Conservation (phyloP, 1,284 basidiomycete species). For the Ustilago bromivora region DNA sequence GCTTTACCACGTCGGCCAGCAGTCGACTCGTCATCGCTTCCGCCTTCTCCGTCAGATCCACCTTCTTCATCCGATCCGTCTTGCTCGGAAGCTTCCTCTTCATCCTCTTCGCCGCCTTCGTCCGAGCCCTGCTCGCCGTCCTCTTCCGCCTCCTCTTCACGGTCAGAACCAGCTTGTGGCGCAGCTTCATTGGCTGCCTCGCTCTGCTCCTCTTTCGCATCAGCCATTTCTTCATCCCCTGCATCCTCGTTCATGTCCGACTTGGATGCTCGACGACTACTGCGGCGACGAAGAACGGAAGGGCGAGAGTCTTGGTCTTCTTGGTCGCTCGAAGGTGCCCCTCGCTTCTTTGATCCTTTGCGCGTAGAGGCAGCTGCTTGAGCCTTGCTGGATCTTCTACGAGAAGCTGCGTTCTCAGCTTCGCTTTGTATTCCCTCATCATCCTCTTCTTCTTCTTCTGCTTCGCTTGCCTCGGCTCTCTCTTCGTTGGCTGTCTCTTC, state of each 20-base stretch:
- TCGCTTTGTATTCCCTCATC: slow-evolving; percentile 40
- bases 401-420: slow-evolving; percentile 22
- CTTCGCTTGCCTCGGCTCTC: slow-evolving; percentile 26
- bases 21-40: slow-evolving; percentile 19
- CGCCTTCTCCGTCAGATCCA: slow-evolving; percentile 28
- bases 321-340: slow-evolving; percentile 40
- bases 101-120: slow-evolving; percentile 15
- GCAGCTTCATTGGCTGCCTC: slow-evolving; percentile 20
- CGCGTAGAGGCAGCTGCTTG: slow-evolving; percentile 11
- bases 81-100: slow-evolving; percentile 17
- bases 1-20: slow-evolving; percentile 12
- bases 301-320: slow-evolving; percentile 37
- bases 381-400: slow-evolving; percentile 22
- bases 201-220: slow-evolving; percentile 47
- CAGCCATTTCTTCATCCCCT: slow-evolving; percentile 43
- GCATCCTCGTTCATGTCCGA: slow-evolving; percentile 29
- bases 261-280: slow-evolving; percentile 44
- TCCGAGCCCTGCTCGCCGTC: slow-evolving; percentile 28
- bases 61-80: slow-evolving; percentile 37
- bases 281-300: slow-evolving; percentile 40
- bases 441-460: slow-evolving; percentile 18
- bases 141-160: slow-evolving; percentile 19
- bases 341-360: slow-evolving; percentile 30
- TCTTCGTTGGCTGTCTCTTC: slow-evolving; percentile 31
- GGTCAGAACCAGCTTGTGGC: slow-evolving; percentile 27